Conservation (phyloP, 345 rosid genomes). For the Laguncularia racemosa region DNA sequence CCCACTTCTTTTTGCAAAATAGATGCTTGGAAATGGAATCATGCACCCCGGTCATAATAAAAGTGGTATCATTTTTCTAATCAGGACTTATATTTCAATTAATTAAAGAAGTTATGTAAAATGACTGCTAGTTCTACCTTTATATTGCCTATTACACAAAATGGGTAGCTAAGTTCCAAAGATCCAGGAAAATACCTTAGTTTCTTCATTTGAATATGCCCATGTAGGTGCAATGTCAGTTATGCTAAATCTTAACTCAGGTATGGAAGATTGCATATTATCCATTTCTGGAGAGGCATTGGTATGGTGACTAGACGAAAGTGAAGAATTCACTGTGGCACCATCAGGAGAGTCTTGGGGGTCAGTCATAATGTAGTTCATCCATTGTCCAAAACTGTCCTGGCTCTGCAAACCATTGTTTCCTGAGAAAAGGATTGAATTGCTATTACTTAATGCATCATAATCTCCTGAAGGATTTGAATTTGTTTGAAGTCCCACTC, state of each 20-base stretch:
- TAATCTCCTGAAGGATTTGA: conserved; percentile 28
- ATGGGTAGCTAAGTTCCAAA: neutral
- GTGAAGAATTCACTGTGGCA: conserved; percentile 33
- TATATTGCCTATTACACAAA: neutral
- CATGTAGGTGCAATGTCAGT: conserved; percentile 80
- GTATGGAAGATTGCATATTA: conserved; percentile 29
- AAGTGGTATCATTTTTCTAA: too few relatives aligned
- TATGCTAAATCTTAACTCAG: conserved; percentile 54
- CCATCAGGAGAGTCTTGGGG: conserved; percentile 43
- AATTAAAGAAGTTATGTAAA: too few relatives aligned
- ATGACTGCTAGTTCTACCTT: neutral
- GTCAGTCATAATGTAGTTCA: conserved; percentile 42
- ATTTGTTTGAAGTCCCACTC: conserved; percentile 25
- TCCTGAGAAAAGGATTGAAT: conserved; percentile 33
- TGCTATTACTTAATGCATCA: conserved; percentile 21
- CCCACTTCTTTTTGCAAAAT: too few relatives aligned
- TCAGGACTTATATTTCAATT: too few relatives aligned
- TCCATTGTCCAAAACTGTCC: conserved; percentile 89
- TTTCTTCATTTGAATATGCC: conserved; percentile 74
- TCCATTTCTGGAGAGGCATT: conserved; percentile 30
- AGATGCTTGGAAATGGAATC: too few relatives aligned
- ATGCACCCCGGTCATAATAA: too few relatives aligned
- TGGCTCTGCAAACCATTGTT: conserved; percentile 59
- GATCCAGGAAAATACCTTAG: conserved; percentile 50
- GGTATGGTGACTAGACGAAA: conserved; percentile 32